Conservation (phyloP, 2,329 filamentous ascomycete genomes). For the Drechmeria coniospora region DNA sequence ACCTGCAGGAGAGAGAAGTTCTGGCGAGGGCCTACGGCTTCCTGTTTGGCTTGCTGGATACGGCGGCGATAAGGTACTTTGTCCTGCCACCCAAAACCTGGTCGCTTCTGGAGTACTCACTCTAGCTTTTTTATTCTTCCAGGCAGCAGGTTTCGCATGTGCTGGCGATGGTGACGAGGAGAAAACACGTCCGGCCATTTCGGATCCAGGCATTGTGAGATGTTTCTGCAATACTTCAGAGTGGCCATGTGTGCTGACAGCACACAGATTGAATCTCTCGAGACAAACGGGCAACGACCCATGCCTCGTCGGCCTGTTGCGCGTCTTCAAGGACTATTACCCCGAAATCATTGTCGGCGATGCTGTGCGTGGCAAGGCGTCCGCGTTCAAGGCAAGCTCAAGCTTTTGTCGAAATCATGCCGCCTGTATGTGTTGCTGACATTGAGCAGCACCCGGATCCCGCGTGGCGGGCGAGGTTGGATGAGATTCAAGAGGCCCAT, state of each 20-base stretch:
- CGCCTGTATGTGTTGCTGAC: slow-evolving; percentile 1
- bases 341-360: slow-evolving; percentile 74
- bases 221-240: background rate
- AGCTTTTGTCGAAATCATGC: background rate
- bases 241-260: background rate
- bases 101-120: too few species aligned
- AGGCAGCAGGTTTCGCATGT: slow-evolving; percentile 57
- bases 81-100: rapidly evolving
- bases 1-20: slow-evolving; percentile 45
- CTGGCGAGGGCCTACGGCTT: slow-evolving; percentile 59
- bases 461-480: slow-evolving; percentile 56
- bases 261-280: slow-evolving; percentile 36
- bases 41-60: slow-evolving; percentile 70
- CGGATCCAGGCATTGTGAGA: slow-evolving; percentile 61
- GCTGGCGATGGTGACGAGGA: slow-evolving; percentile 61
- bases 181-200: slow-evolving; percentile 72
- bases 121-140: background rate
- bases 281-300: slow-evolving; percentile 56
- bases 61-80: slow-evolving; percentile 52
- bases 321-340: slow-evolving; percentile 83
- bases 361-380: slow-evolving; percentile 42
- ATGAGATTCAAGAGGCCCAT: slow-evolving; percentile 47
- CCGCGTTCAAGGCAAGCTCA: slow-evolving; percentile 39
- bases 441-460: slow-evolving; percentile 51
- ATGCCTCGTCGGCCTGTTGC: slow-evolving; percentile 55